Evolutionary conservation across 1,284 basidiomycete species (phyloP).

Genomic region (Mycosarcoma mackinlayi): DNA sequence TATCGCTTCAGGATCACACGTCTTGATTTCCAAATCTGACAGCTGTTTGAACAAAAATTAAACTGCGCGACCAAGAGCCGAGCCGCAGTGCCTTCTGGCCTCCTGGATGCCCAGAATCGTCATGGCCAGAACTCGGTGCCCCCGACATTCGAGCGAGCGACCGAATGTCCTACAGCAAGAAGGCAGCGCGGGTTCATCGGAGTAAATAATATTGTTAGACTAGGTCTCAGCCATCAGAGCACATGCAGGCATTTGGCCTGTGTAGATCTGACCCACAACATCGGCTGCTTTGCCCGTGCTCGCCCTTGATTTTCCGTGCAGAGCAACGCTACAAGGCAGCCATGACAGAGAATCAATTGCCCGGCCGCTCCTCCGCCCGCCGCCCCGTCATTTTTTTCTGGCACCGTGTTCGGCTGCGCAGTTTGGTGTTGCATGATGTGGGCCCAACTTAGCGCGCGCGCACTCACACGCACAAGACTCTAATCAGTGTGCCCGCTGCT

Average conservation of each 20-base stretch:
- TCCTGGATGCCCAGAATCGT: too few species aligned
- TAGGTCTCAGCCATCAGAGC: background rate
- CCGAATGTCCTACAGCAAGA: too few species aligned
- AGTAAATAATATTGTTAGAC: conserved; percentile 9
- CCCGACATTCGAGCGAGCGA: conserved; percentile 1
- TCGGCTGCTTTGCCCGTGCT: background rate
- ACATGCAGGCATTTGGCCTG: background rate
- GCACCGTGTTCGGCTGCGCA: conserved; percentile 9
- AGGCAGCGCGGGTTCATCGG: conserved; percentile 8
- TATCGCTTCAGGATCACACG: background rate
- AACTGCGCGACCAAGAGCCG: background rate
- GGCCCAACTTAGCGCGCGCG: background rate
- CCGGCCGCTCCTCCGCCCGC: background rate
- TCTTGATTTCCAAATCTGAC: conserved; percentile 1
- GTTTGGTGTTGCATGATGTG: conserved; percentile 10
- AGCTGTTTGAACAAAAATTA: background rate
- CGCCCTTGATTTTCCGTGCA: conserved; percentile 9
- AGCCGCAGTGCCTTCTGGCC: too few species aligned
- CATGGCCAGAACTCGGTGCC: conserved; percentile 10
- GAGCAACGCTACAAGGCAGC: background rate
- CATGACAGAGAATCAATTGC: too few species aligned
- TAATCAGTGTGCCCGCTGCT: background rate
- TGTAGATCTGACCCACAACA: background rate
- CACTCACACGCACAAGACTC: background rate
- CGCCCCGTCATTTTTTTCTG: conserved; percentile 6